Evolutionary conservation across 345 rosid genomes (phyloP), one percentile per base, ranked within the genome.

Genomic region (Trapa bicornis): DNA sequence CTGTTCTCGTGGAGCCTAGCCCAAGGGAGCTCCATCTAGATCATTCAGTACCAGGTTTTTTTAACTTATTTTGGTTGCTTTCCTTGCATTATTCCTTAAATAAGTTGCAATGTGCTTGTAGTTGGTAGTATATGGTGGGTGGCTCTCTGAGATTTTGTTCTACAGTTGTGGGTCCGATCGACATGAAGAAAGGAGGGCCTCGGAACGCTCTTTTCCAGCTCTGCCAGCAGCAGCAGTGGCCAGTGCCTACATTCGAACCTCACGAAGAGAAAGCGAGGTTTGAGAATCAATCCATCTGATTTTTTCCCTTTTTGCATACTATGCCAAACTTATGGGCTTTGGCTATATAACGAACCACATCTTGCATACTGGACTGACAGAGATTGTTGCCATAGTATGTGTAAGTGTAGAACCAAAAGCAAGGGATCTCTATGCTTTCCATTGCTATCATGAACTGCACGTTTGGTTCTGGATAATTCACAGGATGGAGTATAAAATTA

Each of bases 171-270:
- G 82, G 73, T 54, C 75, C 91, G 3, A 75, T 89, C 71, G 71
- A 70, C 80, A 78, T 76, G 79, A 84, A 81, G 76, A 94, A 94
- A 81, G 99, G 99, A 2, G 95, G 85, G 66, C 97, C 97, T 36
- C 82, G 99, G 41, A 85, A 47, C 15, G 36, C 78, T 14, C 88
- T 94, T 70, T 83, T 72, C 47, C 81, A 82, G 47, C 91, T 91
- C 50, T 94, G 99, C 63, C 88, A 84, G 86, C 87, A 76, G 66
- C 70, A 71, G 74, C 85, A 84, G 60, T 89, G 96, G 97, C 90
- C 96, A 37, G 73, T 72, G 84, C 96, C 99, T 52, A 72, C 74
- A 13, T 87, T 78, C 12, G 68, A 75, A 5, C 78, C 90, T 43
- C 37, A 68, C 6, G 98, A 85, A 76, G 67, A 76, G 12, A 80